phyloP scores from a whole-genome alignment of 257 asterid genomes.

The Nyctanthes arbortristis region DNA sequence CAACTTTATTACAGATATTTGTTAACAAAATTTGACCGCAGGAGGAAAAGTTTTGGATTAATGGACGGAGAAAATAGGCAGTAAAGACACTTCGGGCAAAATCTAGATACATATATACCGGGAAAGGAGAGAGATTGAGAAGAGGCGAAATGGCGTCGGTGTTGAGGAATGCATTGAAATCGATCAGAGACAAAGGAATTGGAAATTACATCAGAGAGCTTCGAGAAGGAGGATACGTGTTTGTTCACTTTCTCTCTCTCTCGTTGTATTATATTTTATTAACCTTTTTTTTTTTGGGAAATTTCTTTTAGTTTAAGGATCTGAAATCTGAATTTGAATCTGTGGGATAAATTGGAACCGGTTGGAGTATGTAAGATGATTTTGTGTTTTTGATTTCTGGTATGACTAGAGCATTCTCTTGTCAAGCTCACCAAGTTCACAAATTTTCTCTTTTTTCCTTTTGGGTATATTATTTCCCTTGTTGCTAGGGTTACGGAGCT shows the following conservation, averaged over 20 bases:
- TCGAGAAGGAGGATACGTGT: constrained; percentile 80
- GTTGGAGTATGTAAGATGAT: neutral
- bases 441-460: neutral
- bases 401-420: constrained; percentile 6
- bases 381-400: neutral
- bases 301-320: constrained; percentile 12
- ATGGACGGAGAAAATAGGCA: too few species aligned
- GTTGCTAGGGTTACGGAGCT: constrained; percentile 28
- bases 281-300: neutral
- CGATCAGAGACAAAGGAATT: constrained; percentile 81
- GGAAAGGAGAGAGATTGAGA: constrained; percentile 25
- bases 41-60: too few species aligned
- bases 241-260: constrained; percentile 21
- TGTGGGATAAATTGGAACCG: neutral
- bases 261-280: neutral
- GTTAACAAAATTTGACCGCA: too few species aligned
- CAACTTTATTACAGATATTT: too few species aligned
- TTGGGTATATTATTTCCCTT: constrained; percentile 1
- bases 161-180: constrained; percentile 64
- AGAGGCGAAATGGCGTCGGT: constrained; percentile 66
- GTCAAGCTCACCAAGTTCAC: neutral
- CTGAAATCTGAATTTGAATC: constrained; percentile 9
- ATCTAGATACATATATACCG: too few species aligned
- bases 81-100: too few species aligned
- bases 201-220: constrained; percentile 65